Conservation (phyloP, 108 stramenopile species). For the Cyclotella cryptica region DNA sequence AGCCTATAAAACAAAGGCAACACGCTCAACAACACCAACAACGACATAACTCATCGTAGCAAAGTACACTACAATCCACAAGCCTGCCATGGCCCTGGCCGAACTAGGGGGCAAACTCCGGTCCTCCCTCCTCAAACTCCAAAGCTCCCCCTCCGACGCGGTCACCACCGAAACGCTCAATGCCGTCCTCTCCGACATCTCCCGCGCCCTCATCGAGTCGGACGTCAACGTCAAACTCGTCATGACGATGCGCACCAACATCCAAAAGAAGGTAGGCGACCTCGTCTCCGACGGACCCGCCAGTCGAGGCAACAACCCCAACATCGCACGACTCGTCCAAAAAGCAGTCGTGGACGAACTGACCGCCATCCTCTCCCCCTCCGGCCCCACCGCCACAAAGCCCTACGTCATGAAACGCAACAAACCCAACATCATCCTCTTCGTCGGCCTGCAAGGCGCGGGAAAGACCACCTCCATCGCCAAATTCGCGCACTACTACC, state of each 20-base stretch:
- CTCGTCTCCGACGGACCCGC: conserved; percentile 20
- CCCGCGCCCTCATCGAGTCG: conserved; percentile 91
- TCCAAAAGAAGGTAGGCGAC: conserved; percentile 73
- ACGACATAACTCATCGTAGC: no score
- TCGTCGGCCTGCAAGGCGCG: conserved; percentile 97
- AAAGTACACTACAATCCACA: not conserved
- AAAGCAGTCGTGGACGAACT: conserved; percentile 94
- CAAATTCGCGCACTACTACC: conserved; percentile 97
- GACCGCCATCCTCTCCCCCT: conserved; percentile 77
- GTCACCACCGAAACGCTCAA: conserved; percentile 84
- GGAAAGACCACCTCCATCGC: conserved; percentile 99
- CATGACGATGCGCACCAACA: conserved; percentile 77
- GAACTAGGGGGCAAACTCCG: conserved; percentile 95
- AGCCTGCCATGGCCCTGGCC: conserved; percentile 87
- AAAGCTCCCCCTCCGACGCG: conserved; percentile 58
- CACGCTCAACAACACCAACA: no score
- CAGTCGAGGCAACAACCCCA: conserved; percentile 27
- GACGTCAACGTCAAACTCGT: conserved; percentile 96
- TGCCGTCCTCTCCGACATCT: conserved; percentile 80
- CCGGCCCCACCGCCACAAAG: conserved; percentile 29
- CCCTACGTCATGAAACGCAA: conserved; percentile 85
- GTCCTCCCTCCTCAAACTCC: conserved; percentile 88
- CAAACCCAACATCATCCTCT: conserved; percentile 95
- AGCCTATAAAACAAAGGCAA: no score
- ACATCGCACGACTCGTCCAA: conserved; percentile 77